A percentile compares a stretch with the other conserved stretches of the same genome.
Evolutionary conservation across 306 rosid genomes (phyloP).

Genomic region (Prinsepia uniflora): DNA sequence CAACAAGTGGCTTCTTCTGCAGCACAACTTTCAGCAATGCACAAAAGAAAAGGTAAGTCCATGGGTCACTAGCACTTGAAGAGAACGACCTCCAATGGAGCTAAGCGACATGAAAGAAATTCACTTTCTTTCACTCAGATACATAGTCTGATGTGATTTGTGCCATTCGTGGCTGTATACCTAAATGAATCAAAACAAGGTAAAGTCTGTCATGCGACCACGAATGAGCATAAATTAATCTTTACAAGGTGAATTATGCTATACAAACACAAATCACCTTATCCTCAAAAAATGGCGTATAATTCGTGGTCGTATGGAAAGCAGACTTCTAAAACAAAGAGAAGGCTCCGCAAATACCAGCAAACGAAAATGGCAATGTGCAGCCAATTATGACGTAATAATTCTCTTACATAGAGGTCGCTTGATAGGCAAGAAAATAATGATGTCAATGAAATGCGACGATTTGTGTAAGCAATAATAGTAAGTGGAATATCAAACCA

Average conservation of each 20-base stretch:
- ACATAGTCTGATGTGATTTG: neutral
- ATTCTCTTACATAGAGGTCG: neutral
- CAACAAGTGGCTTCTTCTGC: neutral
- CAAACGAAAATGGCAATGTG: neutral
- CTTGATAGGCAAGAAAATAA: neutral
- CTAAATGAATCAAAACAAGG: too few species aligned
- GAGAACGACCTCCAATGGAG: too few species aligned
- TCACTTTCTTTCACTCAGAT: neutral
- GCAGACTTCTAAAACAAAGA: too few species aligned
- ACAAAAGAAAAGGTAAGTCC: too few species aligned
- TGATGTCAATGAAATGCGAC: neutral
- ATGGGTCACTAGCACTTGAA: neutral
- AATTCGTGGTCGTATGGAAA: too few species aligned
- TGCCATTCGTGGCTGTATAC: too few species aligned
- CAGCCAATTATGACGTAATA: neutral
- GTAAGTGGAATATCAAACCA: conserved; percentile 48
- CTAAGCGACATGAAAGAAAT: neutral
- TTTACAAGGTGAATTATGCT: too few species aligned
- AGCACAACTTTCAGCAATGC: conserved; percentile 16
- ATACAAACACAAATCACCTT: too few species aligned
- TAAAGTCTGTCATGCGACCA: too few species aligned
- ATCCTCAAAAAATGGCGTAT: too few species aligned
- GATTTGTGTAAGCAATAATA: neutral
- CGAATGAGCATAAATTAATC: too few species aligned
- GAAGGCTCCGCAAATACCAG: too few species aligned